Conservation (phyloP, 345 rosid species). For the Laguncularia racemosa region DNA sequence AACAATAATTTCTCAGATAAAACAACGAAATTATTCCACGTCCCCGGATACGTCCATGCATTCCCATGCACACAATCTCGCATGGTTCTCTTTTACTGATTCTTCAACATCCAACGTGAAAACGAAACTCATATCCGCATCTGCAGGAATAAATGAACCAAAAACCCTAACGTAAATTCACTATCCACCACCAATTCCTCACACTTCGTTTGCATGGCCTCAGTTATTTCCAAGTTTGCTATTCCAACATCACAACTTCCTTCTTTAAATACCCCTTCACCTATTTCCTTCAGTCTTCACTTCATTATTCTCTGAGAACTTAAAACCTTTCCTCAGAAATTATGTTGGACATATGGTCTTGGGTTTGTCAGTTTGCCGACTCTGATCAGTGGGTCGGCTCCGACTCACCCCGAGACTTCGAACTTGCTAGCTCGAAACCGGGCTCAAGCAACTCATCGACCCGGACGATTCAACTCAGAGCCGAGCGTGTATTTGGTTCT, state of each 20-base stretch:
- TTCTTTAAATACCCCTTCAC: constrained; percentile 26
- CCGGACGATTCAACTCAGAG: constrained; percentile 50
- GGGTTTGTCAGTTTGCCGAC: constrained; percentile 56
- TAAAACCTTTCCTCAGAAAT: not conserved
- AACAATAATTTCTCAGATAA: too few species aligned
- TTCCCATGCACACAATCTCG: too few species aligned
- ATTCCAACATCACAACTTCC: constrained; percentile 28
- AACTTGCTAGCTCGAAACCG: constrained; percentile 30
- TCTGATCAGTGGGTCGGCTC: constrained; percentile 26
- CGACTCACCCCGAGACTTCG: constrained; percentile 20
- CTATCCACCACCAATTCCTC: constrained; percentile 22
- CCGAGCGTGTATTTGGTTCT: constrained; percentile 27
- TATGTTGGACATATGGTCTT: constrained; percentile 71
- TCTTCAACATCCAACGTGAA: too few species aligned
- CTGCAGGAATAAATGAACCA: constrained; percentile 6
- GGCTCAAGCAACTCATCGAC: constrained; percentile 8
- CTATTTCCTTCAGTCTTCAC: constrained; percentile 1
- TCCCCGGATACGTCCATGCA: too few species aligned
- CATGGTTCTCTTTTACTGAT: too few species aligned
- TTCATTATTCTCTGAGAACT: constrained; percentile 3
- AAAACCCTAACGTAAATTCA: not conserved
- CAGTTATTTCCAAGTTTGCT: constrained; percentile 31
- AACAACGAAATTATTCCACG: too few species aligned
- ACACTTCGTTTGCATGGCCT: constrained; percentile 14
- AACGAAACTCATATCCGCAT: too few species aligned